These are phyloP conservation scores for Yarrowia porcina DNA, from an alignment of 805 yeast species.

Conservation along the genomic window DNA sequence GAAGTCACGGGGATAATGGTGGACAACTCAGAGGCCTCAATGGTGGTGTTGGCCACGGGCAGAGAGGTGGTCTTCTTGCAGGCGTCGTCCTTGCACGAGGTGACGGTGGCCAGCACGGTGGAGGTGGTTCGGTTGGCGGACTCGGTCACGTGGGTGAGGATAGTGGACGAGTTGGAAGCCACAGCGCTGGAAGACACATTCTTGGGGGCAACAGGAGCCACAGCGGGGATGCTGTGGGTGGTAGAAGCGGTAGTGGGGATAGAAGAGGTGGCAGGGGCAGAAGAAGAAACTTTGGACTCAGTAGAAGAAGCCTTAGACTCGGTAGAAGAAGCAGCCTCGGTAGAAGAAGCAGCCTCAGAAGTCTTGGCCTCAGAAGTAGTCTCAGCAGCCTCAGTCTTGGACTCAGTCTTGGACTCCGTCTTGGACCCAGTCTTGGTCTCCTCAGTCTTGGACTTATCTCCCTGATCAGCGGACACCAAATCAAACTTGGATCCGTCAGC, in stretches of 20 bases:
- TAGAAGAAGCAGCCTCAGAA: not conserved
- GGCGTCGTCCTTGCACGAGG: conserved; percentile 10
- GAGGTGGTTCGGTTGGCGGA: not conserved
- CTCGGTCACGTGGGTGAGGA: not conserved
- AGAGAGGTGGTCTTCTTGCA: not conserved
- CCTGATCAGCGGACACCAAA: not conserved
- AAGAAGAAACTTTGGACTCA: not conserved
- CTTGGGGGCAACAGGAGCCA: not conserved
- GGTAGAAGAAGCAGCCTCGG: too few species aligned
- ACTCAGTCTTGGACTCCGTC: too few species aligned
- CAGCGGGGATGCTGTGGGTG: not conserved
- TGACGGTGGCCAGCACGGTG: not conserved
- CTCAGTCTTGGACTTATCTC: not conserved
- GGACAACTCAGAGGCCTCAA: not conserved
- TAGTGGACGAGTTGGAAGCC: not conserved
- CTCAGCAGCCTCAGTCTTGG: too few species aligned
- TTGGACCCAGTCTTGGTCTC: too few species aligned
- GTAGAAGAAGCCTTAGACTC: not conserved
- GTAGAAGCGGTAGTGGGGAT: not conserved
- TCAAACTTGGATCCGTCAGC: not conserved
- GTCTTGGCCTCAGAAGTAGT: too few species aligned
- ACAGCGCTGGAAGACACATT: not conserved
- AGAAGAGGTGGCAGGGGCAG: not conserved
- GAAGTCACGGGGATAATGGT: not conserved
- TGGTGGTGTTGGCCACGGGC: not conserved